A percentile compares a stretch with the other conserved stretches of the same genome.
Evolutionary conservation across 208 protist species (phyloP).

Genomic region (Wallacemonas sp.): DNA sequence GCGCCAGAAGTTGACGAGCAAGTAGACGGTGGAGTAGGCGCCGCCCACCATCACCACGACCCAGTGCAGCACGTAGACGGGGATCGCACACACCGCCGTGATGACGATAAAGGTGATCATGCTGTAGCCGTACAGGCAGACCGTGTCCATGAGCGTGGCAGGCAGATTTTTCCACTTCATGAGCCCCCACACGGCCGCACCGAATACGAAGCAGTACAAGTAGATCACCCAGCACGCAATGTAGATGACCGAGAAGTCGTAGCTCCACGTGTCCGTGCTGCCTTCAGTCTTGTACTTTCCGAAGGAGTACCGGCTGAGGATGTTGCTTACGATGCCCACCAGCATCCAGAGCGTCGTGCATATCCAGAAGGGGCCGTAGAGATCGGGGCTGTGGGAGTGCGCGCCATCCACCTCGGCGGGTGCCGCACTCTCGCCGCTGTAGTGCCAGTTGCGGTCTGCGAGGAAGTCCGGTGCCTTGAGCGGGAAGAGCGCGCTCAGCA

Average conservation of each 20-base stretch:
- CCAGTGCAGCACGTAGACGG: constrained; percentile 70
- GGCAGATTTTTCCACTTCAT: constrained; percentile 88
- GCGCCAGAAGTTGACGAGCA: constrained; percentile 84
- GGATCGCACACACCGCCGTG: constrained; percentile 78
- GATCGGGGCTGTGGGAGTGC: constrained; percentile 65
- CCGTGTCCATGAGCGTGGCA: constrained; percentile 63
- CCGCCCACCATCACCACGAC: constrained; percentile 66
- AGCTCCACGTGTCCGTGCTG: constrained; percentile 49
- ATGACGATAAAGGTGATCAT: constrained; percentile 86
- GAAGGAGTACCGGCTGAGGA: constrained; percentile 17
- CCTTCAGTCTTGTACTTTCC: neutral
- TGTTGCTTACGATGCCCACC: constrained; percentile 72
- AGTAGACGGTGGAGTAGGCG: constrained; percentile 67
- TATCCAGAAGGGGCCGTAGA: constrained; percentile 93
- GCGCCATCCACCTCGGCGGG: constrained; percentile 48
- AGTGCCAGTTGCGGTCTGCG: constrained; percentile 78
- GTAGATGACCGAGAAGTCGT: constrained; percentile 77
- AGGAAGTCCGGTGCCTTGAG: constrained; percentile 83
- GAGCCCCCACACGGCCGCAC: constrained; percentile 70
- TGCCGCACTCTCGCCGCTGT: constrained; percentile 27
- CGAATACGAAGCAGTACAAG: constrained; percentile 84
- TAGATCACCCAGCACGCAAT: constrained; percentile 81
- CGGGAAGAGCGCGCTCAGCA: constrained; percentile 70
- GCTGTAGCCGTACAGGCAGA: constrained; percentile 91
- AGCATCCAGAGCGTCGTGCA: constrained; percentile 91